Conservation (phyloP, 208 protist genomes). For the Trypanosoma conorhini region DNA sequence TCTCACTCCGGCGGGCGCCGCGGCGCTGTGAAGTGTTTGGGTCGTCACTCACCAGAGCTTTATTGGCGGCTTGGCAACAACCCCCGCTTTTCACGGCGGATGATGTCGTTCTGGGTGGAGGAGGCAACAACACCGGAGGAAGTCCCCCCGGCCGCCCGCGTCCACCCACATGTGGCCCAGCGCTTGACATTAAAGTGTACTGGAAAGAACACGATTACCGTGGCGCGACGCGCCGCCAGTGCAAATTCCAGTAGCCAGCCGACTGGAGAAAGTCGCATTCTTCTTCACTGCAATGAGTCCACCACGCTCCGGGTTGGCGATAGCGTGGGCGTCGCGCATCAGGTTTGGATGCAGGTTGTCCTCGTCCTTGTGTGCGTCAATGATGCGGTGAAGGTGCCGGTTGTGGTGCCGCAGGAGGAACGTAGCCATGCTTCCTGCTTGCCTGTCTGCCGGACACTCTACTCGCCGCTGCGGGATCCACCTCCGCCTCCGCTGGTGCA, state of each 20-base stretch:
- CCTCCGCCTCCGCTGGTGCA: constrained; percentile 14
- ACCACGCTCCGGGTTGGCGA: constrained; percentile 26
- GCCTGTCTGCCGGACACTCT: background rate
- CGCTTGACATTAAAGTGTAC: constrained; percentile 16
- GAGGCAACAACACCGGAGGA: background rate
- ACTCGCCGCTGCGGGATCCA: background rate
- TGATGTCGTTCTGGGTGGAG: constrained; percentile 28
- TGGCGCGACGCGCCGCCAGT: background rate
- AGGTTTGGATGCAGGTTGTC: constrained; percentile 23
- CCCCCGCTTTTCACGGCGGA: constrained; percentile 31
- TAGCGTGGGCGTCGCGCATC: constrained; percentile 10
- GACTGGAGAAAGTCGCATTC: background rate
- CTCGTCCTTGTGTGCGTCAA: constrained; percentile 13
- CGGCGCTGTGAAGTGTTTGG: constrained; percentile 4
- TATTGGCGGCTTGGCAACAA: constrained; percentile 46
- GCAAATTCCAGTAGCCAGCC: background rate
- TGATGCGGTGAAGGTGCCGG: background rate
- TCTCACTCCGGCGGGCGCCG: background rate
- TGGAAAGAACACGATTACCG: constrained; percentile 24
- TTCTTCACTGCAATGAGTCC: constrained; percentile 11
- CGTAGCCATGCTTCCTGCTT: background rate
- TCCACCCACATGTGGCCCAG: constrained; percentile 12
- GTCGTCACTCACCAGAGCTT: constrained; percentile 32
- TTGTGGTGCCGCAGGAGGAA: constrained; percentile 3
- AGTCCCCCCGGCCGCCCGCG: background rate